Percentiles rank a stretch among this genome's conserved stretches.
These are phyloP conservation scores for Hygrocybe coccinea DNA, from an alignment of 768 basidiomycete genomes.

Conservation along the genomic window DNA sequence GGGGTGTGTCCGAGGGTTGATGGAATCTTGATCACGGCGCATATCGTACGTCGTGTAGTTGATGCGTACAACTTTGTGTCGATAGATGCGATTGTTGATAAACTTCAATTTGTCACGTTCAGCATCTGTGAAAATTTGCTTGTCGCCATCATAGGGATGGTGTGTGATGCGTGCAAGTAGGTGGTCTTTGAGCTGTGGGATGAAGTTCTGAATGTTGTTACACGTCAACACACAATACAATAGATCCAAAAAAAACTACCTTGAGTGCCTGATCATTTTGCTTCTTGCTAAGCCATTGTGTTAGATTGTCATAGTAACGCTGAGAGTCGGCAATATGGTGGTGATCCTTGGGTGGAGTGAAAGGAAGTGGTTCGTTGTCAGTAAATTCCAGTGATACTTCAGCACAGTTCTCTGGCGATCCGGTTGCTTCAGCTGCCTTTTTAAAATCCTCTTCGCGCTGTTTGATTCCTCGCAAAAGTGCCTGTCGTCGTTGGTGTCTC, in stretches of 20 bases:
- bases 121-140: constrained; percentile 5
- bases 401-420: neutral
- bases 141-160: constrained; percentile 10
- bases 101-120: constrained; percentile 9
- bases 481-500: constrained; percentile 6
- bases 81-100: constrained; percentile 21
- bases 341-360: neutral
- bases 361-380: constrained; percentile 3
- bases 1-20: constrained; percentile 25
- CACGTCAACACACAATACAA: constrained; percentile 3
- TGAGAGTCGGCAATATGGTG: constrained; percentile 24
- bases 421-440: neutral
- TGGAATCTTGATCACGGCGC: constrained; percentile 27
- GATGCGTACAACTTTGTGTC: constrained; percentile 21
- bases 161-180: constrained; percentile 10
- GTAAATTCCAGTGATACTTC: neutral
- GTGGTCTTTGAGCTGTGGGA: constrained; percentile 17
- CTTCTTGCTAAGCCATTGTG: neutral
- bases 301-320: constrained; percentile 2
- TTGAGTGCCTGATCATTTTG: constrained; percentile 4
- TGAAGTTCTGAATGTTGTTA: constrained; percentile 19
- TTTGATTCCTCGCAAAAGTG: neutral
- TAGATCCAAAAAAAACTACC: neutral
- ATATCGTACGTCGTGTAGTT: constrained; percentile 32
- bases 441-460: neutral